Conservation (phyloP, 2,329 filamentous ascomycete genomes). For the Sclerotinia minor region DNA sequence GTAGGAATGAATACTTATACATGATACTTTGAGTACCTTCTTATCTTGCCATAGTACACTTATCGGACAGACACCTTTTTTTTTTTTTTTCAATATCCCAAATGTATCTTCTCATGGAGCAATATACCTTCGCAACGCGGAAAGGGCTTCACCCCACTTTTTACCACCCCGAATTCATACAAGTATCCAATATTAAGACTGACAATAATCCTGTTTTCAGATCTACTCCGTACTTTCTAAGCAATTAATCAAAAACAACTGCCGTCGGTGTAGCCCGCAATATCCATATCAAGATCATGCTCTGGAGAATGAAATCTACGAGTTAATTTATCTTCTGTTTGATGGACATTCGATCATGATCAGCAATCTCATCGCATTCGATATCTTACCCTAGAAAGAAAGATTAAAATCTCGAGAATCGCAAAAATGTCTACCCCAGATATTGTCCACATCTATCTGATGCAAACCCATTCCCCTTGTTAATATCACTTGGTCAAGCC, state of each 20-base stretch:
- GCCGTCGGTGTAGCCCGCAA: neutral
- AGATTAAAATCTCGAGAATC: neutral
- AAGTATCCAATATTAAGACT: conserved; percentile 8
- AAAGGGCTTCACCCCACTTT: conserved; percentile 12
- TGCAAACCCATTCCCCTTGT: conserved; percentile 14
- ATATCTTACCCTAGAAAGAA: neutral
- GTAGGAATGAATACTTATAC: neutral
- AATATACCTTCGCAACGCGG: neutral
- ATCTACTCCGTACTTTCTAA: neutral
- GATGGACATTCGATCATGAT: neutral
- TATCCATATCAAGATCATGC: neutral
- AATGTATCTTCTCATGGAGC: no score
- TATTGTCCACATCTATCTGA: conserved; percentile 4
- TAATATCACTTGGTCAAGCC: conserved; percentile 7
- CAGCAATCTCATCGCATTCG: neutral
- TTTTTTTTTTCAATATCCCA: neutral
- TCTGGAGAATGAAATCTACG: neutral
- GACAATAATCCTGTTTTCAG: neutral
- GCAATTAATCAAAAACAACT: neutral
- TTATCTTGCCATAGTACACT: conserved; percentile 12
- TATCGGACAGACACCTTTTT: conserved; percentile 3
- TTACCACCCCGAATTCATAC: neutral
- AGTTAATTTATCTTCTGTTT: neutral
- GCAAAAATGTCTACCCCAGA: conserved; percentile 12
- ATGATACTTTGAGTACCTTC: conserved; percentile 10